Conservation (phyloP, 1,284 basidiomycete genomes). For the Grifola frondosa region DNA sequence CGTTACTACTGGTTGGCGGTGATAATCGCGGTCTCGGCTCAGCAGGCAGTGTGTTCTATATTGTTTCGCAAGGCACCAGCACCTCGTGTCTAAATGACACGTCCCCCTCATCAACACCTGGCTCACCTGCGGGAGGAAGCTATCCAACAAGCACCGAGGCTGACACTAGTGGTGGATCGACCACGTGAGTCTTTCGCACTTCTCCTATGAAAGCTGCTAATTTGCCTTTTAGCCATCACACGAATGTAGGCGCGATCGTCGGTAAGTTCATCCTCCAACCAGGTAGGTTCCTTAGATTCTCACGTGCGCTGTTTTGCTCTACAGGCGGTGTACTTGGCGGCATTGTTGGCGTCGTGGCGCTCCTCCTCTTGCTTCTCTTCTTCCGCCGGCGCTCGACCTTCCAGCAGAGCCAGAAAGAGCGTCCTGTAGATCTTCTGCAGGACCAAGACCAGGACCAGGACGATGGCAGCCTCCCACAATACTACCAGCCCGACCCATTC, state of each 20-base stretch:
- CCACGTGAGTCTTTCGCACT: not conserved
- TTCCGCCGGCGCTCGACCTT: constrained; percentile 48
- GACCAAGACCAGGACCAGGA: constrained; percentile 57
- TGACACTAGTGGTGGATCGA: constrained; percentile 17
- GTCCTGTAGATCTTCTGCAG: constrained; percentile 62
- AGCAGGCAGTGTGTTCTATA: constrained; percentile 61
- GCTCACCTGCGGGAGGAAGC: constrained; percentile 70
- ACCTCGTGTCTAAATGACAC: constrained; percentile 53
- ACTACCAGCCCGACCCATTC: constrained; percentile 74
- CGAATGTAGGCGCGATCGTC: constrained; percentile 64
- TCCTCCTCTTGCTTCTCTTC: constrained; percentile 49
- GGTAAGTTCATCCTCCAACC: constrained; percentile 33
- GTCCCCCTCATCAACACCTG: constrained; percentile 75
- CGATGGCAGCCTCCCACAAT: constrained; percentile 51
- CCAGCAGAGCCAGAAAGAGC: constrained; percentile 44
- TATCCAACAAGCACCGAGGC: constrained; percentile 57
- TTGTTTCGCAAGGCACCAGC: constrained; percentile 48
- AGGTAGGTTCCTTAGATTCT: not conserved
- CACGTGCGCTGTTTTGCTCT: not conserved
- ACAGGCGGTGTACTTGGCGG: constrained; percentile 68
- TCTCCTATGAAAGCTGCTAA: not conserved
- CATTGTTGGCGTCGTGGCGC: constrained; percentile 43
- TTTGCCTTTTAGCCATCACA: constrained; percentile 17
- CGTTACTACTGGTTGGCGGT: constrained; percentile 62
- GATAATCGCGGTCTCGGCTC: constrained; percentile 65